Evolutionary conservation across 345 rosid genomes (phyloP), one percentile per base, ranked within the genome.

Genomic region (Pistacia integerrima): DNA sequence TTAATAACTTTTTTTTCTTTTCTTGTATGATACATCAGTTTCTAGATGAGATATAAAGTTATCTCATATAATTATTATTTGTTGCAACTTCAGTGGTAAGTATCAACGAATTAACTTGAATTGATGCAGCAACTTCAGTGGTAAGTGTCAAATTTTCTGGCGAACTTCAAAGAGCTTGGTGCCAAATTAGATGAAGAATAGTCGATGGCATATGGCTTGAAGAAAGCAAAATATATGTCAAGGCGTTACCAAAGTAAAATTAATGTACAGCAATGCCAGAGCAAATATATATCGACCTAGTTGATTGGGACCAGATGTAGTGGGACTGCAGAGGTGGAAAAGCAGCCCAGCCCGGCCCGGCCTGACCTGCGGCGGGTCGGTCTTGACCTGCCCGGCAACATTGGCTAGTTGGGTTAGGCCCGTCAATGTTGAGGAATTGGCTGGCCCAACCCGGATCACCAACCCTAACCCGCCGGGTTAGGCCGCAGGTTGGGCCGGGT

Each of bases 131-230:
- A 25, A 36, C 52, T 74, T 51, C 25, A 6, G 28, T 59, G 57
- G 67, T 4, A 18, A 22, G 20, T 64, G 51, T 63, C 62, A 12
- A 64, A 55, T 18, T 54, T 55, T 18, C 51, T 10, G n/a, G 48
- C 22, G 33, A n/a, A 55, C 18, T 64, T 64, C 36, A 18, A 63
- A 63, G 69, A 30, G 52, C 70, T 12, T 74, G 38, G 68, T 52
- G 70, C 38, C n/a, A 11, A 52, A 44, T n/a, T 11, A 51, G 77
- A 52, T 35, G 69, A 74, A 74, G 69, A 49, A 33, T 36, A 33
- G 30, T 16, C 9, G 18, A 17, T 11, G 30, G 49, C 68, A 28
- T 12, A 17, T 20, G 5, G 17, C 22, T 48, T 11, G n/a, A 49
- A 30, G 28, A 18, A 7, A 41, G 4, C 44, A 48, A 73, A 61